These are phyloP conservation scores for Astrothelium macrocarpum DNA, from an alignment of 495 filamentous ascomycete species.

Conservation along the genomic window DNA sequence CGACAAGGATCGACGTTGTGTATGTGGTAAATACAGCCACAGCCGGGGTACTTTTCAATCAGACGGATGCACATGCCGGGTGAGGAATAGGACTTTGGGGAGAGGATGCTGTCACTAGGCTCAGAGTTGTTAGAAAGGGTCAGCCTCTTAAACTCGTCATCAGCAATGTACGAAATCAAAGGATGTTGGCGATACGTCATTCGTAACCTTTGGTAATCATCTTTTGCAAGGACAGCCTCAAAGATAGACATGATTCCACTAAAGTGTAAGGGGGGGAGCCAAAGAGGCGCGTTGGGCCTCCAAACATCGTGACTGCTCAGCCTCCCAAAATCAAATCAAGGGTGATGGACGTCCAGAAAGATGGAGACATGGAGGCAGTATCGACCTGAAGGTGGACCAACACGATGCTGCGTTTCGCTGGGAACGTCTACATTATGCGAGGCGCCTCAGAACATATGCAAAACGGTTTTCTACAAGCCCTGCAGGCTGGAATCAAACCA, in stretches of 20 bases:
- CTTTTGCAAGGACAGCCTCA: not conserved
- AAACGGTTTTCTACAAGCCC: not conserved
- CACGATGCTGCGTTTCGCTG: not conserved
- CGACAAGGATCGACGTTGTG: constrained; percentile 25
- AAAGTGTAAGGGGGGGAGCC: not conserved
- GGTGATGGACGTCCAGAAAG: not conserved
- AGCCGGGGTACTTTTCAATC: constrained; percentile 26
- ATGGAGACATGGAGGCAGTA: not conserved
- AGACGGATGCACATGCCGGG: constrained; percentile 24
- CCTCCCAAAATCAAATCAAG: not conserved
- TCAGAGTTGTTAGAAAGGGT: not conserved
- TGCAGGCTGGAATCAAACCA: not conserved
- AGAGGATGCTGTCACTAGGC: not conserved
- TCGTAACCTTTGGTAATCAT: not conserved
- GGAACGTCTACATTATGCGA: not conserved
- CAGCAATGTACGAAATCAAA: not conserved
- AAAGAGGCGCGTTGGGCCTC: not conserved
- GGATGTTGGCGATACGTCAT: not conserved
- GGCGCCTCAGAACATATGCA: not conserved
- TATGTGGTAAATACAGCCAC: constrained; percentile 25
- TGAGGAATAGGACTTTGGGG: not conserved
- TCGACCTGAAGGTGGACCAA: not conserved
- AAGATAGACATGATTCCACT: not conserved
- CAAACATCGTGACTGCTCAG: not conserved
- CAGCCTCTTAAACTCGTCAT: not conserved